Conservation (phyloP, 2,329 filamentous ascomycete species). For the Lojkania enalia region DNA sequence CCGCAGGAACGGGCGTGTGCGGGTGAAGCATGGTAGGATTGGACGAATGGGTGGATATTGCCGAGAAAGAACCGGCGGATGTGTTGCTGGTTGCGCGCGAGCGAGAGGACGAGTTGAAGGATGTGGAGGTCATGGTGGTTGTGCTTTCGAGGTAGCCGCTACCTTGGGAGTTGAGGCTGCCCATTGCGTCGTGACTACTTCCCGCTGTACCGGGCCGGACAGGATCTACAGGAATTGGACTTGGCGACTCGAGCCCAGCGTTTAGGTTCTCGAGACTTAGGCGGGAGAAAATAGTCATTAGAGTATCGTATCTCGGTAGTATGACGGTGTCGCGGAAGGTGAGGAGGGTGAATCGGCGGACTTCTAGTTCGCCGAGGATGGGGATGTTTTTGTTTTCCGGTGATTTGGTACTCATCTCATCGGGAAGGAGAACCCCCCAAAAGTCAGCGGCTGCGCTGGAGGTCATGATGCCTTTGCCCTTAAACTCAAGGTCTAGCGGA, state of each 20-base stretch:
- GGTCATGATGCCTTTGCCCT: conserved; percentile 80
- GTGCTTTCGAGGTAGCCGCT: conserved; percentile 77
- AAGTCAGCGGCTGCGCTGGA: conserved; percentile 82
- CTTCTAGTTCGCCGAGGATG: conserved; percentile 67
- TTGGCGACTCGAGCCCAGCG: conserved; percentile 46
- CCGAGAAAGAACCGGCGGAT: conserved; percentile 53
- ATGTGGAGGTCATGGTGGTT: conserved; percentile 56
- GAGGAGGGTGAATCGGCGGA: conserved; percentile 84
- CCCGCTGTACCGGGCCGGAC: conserved; percentile 38
- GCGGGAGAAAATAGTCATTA: conserved; percentile 88
- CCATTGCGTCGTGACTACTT: conserved; percentile 47
- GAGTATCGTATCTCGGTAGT: conserved; percentile 81
- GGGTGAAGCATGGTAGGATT: conserved; percentile 18
- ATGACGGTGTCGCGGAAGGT: conserved; percentile 89
- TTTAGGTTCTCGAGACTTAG: conserved; percentile 77
- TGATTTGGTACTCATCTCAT: conserved; percentile 52
- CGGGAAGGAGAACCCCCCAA: conserved; percentile 70
- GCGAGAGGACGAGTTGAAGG: conserved; percentile 56
- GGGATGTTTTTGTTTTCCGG: conserved; percentile 47
- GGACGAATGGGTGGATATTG: conserved; percentile 39
- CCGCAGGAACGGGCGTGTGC: conserved; percentile 20
- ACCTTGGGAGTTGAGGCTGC: conserved; percentile 72
- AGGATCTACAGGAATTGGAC: conserved; percentile 26
- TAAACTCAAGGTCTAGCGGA: conserved; percentile 89
- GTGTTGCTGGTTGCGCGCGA: conserved; percentile 88